These are phyloP conservation scores for Hemileia vastatrix DNA, from an alignment of 1,284 basidiomycete species.

Conservation along the genomic window DNA sequence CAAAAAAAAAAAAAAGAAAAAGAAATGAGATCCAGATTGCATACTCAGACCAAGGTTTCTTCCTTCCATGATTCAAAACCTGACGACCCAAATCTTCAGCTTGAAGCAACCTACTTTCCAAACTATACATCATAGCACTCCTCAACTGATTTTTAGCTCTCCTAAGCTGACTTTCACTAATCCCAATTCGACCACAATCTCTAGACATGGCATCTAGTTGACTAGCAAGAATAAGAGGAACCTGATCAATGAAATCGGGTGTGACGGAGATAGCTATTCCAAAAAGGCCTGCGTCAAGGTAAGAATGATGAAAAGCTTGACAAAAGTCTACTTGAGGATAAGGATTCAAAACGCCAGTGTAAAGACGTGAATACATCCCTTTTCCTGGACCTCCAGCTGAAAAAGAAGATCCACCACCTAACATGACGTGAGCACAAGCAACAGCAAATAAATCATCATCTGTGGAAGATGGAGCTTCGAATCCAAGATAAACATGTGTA, in stretches of 20 bases:
- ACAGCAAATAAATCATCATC: slow-evolving; percentile 19
- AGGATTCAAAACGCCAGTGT: slow-evolving; percentile 20
- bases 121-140: slow-evolving; percentile 18
- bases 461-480: slow-evolving; percentile 12
- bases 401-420: slow-evolving; percentile 21
- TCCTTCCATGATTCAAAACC: slow-evolving; percentile 11
- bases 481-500: slow-evolving; percentile 17
- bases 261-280: slow-evolving; percentile 19
- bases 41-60: slow-evolving; percentile 21
- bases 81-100: slow-evolving; percentile 23
- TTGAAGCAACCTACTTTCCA: slow-evolving; percentile 18
- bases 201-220: slow-evolving; percentile 11
- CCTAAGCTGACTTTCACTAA: slow-evolving; percentile 10
- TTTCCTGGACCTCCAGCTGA: slow-evolving; percentile 22
- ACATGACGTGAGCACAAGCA: slow-evolving; percentile 20
- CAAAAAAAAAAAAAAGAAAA: neutral
- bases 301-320: slow-evolving; percentile 21
- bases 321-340: slow-evolving; percentile 21
- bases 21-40: neutral
- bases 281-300: slow-evolving; percentile 19
- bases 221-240: slow-evolving; percentile 10
- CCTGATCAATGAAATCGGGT: slow-evolving; percentile 8
- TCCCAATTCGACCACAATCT: neutral
- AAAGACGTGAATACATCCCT: slow-evolving; percentile 22
- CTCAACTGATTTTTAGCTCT: slow-evolving; percentile 22